Conservation (phyloP, 2,329 filamentous ascomycete genomes). For the Thelonectria discophora region DNA sequence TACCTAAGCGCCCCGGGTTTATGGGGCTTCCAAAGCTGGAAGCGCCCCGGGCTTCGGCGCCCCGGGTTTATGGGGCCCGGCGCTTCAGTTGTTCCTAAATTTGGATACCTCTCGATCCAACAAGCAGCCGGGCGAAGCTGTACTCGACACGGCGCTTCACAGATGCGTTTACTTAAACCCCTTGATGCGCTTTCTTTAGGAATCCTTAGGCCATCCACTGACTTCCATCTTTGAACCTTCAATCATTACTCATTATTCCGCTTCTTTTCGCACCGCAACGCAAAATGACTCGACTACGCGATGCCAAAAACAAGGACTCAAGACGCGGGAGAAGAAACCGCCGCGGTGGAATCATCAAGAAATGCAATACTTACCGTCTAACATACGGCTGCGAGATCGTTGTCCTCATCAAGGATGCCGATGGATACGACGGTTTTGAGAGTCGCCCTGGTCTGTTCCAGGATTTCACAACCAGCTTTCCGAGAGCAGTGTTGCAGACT, state of each 20-base stretch:
- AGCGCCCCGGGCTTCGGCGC: not conserved
- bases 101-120: too few species aligned
- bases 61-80: not conserved
- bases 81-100: not conserved
- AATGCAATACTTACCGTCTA: constrained; percentile 14
- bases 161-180: too few species aligned
- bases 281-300: not conserved
- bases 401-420: constrained; percentile 5
- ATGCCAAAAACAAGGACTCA: constrained; percentile 7
- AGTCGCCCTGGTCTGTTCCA: not conserved
- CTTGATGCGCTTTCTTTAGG: too few species aligned
- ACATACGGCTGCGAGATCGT: constrained; percentile 12
- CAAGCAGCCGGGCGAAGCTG: too few species aligned
- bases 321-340: constrained; percentile 17
- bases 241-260: too few species aligned
- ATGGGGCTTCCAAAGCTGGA: not conserved
- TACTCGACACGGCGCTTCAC: too few species aligned
- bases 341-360: constrained; percentile 12
- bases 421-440: constrained; percentile 12
- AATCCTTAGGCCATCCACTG: too few species aligned
- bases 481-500: not conserved
- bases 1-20: not conserved
- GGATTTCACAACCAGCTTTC: constrained; percentile 1
- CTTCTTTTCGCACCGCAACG: too few species aligned
- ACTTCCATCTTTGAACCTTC: not conserved